A percentile compares a stretch with the other conserved stretches of the same genome.
Conservation (phyloP, 108 stramenopile genomes). For the Parmales sp. region DNA sequence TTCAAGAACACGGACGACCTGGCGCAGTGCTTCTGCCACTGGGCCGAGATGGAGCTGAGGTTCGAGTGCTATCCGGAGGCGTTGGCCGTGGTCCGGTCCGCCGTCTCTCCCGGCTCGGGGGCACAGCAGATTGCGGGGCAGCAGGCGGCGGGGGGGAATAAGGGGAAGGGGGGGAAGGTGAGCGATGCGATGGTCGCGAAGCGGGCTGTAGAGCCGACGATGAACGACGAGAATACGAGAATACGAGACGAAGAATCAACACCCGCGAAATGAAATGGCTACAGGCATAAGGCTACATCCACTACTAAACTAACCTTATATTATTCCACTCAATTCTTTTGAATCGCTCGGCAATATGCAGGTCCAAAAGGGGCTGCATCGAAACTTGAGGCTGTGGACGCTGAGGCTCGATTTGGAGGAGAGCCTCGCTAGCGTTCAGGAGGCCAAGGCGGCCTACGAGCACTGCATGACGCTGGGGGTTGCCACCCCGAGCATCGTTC, state of each 20-base stretch:
- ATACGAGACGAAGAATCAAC: no score
- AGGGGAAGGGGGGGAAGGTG: conserved; percentile 39
- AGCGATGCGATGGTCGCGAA: conserved; percentile 12
- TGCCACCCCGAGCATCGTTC: conserved; percentile 82
- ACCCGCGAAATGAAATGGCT: no score
- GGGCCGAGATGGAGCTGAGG: conserved; percentile 88
- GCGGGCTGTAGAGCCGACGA: no score
- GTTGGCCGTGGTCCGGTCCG: conserved; percentile 55
- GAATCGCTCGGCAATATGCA: background rate
- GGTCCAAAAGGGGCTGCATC: conserved; percentile 40
- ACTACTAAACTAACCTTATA: no score
- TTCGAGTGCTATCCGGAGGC: conserved; percentile 83
- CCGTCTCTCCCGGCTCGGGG: conserved; percentile 9
- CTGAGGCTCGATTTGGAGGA: conserved; percentile 94
- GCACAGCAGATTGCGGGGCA: background rate
- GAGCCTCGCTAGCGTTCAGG: conserved; percentile 81
- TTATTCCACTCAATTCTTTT: no score
- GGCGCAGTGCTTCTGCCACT: conserved; percentile 76
- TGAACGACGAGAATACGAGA: no score
- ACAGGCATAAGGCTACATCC: no score
- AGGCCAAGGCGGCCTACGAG: conserved; percentile 88
- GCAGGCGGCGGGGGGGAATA: conserved; percentile 19
- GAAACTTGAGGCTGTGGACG: conserved; percentile 75
- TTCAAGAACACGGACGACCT: conserved; percentile 81
- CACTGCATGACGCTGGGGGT: conserved; percentile 80